phyloP scores from a whole-genome alignment of 768 basidiomycete species.

The Sarcodon sp. region DNA sequence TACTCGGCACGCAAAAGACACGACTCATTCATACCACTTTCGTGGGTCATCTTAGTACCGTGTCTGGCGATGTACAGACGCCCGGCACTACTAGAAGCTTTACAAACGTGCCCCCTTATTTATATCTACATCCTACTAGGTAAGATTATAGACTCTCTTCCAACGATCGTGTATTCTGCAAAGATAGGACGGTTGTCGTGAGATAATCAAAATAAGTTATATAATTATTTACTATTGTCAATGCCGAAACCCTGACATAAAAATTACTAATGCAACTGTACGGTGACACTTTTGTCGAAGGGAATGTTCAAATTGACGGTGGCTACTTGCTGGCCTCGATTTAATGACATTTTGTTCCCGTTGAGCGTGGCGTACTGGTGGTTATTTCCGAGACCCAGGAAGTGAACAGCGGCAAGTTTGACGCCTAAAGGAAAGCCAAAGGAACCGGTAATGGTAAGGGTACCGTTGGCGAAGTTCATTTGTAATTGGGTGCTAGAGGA shows the following conservation, averaged over 20 bases:
- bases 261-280: constrained; percentile 10
- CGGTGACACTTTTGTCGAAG: constrained; percentile 21
- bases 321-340: constrained; percentile 27
- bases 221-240: too few species aligned
- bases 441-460: constrained; percentile 16
- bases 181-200: too few species aligned
- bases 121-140: too few species aligned
- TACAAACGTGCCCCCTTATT: too few species aligned
- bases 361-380: constrained; percentile 13
- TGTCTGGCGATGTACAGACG: too few species aligned
- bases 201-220: too few species aligned
- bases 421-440: constrained; percentile 17
- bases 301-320: constrained; percentile 26
- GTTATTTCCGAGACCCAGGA: constrained; percentile 15
- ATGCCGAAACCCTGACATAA: neutral
- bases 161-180: too few species aligned
- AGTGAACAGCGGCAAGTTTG: constrained; percentile 19
- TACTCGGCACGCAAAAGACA: too few species aligned
- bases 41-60: too few species aligned
- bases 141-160: too few species aligned
- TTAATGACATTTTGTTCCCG: constrained; percentile 18
- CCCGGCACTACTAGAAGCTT: too few species aligned
- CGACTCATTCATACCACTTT: too few species aligned
- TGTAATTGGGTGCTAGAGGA: constrained; percentile 14
- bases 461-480: constrained; percentile 14